Evolutionary conservation across 2,329 filamentous ascomycete genomes (phyloP).

Genomic region (Eurotiales sp.): DNA sequence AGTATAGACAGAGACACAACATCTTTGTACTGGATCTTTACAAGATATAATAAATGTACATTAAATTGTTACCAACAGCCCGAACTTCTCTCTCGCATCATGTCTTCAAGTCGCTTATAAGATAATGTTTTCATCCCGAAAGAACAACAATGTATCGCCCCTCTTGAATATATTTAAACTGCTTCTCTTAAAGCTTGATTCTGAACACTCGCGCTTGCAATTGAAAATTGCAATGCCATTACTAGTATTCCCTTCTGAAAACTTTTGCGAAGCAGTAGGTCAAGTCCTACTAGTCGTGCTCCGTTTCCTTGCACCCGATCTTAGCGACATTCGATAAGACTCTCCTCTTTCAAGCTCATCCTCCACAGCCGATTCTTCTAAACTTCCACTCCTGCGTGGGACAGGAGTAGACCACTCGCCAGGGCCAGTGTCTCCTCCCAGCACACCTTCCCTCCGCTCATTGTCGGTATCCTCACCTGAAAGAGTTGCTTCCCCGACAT

Average conservation of each 20-base stretch:
- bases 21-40: too few species aligned
- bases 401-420: slow-evolving; percentile 18
- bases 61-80: too few species aligned
- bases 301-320: slow-evolving; percentile 12
- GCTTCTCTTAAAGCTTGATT: neutral
- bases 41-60: too few species aligned
- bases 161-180: too few species aligned
- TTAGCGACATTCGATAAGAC: slow-evolving; percentile 28
- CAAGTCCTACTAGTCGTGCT: slow-evolving; percentile 9
- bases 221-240: too few species aligned
- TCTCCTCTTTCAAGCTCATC: slow-evolving; percentile 42
- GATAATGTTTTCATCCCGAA: too few species aligned
- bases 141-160: too few species aligned
- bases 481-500: slow-evolving; percentile 25
- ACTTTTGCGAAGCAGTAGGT: neutral
- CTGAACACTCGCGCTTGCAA: neutral
- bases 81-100: too few species aligned
- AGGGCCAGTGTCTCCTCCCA: slow-evolving; percentile 18
- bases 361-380: slow-evolving; percentile 29
- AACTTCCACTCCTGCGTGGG: slow-evolving; percentile 6
- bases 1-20: too few species aligned
- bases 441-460: slow-evolving; percentile 2
- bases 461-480: slow-evolving; percentile 1
- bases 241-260: too few species aligned
- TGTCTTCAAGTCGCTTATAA: too few species aligned